phyloP scores from a whole-genome alignment of 768 basidiomycete species.

The Polyporus arcularius region DNA sequence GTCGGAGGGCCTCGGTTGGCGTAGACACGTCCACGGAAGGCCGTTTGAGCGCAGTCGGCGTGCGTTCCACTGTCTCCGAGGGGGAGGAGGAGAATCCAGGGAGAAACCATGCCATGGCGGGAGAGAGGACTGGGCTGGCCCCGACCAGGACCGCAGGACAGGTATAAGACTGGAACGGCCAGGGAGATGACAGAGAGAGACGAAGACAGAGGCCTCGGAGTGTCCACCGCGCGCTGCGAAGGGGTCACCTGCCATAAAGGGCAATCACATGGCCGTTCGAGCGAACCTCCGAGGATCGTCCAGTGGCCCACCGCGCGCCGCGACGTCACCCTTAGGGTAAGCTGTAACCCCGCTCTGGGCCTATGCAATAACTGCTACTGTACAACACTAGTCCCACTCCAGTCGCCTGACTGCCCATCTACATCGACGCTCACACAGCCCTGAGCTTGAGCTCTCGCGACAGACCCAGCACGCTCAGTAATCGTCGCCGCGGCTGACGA shows the following conservation, averaged over 20 bases:
- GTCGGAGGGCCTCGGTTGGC: slow-evolving; percentile 34
- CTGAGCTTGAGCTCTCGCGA: not conserved
- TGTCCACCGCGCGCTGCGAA: not conserved
- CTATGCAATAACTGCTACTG: not conserved
- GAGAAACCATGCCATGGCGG: slow-evolving; percentile 13
- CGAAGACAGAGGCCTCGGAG: slow-evolving; percentile 11
- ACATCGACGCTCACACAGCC: not conserved
- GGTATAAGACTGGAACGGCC: slow-evolving; percentile 4
- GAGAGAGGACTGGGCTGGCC: not conserved
- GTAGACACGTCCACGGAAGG: slow-evolving; percentile 6
- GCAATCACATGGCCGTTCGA: slow-evolving; percentile 17
- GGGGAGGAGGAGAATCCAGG: slow-evolving; percentile 4
- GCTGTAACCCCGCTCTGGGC: slow-evolving; percentile 8
- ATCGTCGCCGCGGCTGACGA: slow-evolving; percentile 83
- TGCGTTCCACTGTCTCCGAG: slow-evolving; percentile 8
- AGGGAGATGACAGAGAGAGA: slow-evolving; percentile 16
- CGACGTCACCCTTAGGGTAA: slow-evolving; percentile 12
- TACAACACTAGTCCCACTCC: slow-evolving; percentile 12
- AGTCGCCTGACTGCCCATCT: slow-evolving; percentile 5
- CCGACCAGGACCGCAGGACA: not conserved
- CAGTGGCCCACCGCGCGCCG: not conserved
- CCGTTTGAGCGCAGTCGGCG: not conserved
- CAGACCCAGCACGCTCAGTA: slow-evolving; percentile 44
- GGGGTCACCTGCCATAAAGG: not conserved
- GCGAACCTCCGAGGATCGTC: slow-evolving; percentile 8